phyloP scores from a whole-genome alignment of 345 rosid genomes.

The Populus ilicifolia region DNA sequence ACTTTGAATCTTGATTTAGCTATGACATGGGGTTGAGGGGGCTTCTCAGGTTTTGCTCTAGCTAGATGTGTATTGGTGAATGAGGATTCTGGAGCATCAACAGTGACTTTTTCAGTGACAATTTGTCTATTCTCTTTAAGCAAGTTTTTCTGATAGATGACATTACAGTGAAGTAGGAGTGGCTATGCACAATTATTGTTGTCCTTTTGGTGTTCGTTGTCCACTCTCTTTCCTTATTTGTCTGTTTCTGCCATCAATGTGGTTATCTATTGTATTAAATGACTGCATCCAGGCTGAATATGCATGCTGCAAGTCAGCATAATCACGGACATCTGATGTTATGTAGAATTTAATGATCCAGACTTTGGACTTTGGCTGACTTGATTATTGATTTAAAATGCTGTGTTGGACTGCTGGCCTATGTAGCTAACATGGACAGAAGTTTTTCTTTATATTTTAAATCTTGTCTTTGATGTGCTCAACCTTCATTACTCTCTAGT shows the following conservation, averaged over 20 bases:
- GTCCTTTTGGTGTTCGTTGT: not conserved
- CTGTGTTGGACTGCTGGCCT: not conserved
- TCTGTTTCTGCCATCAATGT: not conserved
- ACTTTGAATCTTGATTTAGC: slow-evolving; percentile 2
- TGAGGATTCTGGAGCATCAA: not conserved
- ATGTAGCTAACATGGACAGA: not conserved
- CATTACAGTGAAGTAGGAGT: slow-evolving; percentile 5
- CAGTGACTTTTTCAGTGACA: not conserved
- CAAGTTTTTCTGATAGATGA: not conserved
- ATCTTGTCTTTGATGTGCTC: no score
- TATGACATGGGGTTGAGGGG: slow-evolving; percentile 1
- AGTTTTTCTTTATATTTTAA: no score
- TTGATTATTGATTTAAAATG: not conserved
- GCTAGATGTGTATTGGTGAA: not conserved
- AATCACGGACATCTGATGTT: not conserved
- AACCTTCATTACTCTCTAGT: no score
- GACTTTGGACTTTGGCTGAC: not conserved
- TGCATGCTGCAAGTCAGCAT: not conserved
- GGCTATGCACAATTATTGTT: not conserved
- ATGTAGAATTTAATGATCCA: not conserved
- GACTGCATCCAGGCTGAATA: not conserved
- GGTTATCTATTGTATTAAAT: not conserved
- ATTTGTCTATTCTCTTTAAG: not conserved
- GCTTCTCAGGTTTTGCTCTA: not conserved
- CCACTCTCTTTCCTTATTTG: not conserved